Conservation (phyloP, 441 rosid species). For the Erodium moschatum region DNA sequence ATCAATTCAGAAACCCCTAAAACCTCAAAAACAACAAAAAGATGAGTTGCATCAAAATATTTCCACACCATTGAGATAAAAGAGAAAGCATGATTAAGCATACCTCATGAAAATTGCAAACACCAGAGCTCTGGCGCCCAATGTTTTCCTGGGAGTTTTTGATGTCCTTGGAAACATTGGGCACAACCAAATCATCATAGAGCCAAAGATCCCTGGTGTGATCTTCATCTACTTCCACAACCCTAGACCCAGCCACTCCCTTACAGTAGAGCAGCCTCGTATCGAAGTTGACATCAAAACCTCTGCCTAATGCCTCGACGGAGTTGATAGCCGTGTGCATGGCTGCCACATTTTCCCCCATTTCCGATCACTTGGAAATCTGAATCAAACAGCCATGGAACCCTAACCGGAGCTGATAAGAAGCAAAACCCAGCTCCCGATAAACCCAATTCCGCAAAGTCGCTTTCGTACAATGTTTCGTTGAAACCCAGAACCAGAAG, state of each 20-base stretch:
- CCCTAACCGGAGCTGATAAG: conserved; percentile 1
- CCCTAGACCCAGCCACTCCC: conserved; percentile 29
- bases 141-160: conserved; percentile 24
- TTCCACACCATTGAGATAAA: too few relatives aligned
- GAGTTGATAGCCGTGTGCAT: conserved; percentile 51
- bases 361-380: conserved; percentile 17
- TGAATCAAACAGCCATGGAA: conserved; percentile 3
- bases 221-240: conserved; percentile 51
- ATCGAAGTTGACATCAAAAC: conserved; percentile 65
- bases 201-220: conserved; percentile 41
- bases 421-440: conserved; percentile 11
- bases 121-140: conserved; percentile 43
- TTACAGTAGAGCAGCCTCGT: conserved; percentile 67
- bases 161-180: conserved; percentile 49
- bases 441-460: neutral
- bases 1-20: neutral
- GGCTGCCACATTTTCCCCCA: conserved; percentile 31
- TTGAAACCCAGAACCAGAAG: conserved; percentile 7
- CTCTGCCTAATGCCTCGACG: conserved; percentile 59
- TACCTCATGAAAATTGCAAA: conserved; percentile 44
- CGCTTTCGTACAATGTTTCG: conserved; percentile 1
- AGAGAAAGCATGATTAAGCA: neutral
- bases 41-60: too few relatives aligned
- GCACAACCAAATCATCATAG: conserved; percentile 31
- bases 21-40: neutral